Evolutionary conservation across 352 stramenopile species (phyloP).

Genomic region (Globisporangium viniferum): DNA sequence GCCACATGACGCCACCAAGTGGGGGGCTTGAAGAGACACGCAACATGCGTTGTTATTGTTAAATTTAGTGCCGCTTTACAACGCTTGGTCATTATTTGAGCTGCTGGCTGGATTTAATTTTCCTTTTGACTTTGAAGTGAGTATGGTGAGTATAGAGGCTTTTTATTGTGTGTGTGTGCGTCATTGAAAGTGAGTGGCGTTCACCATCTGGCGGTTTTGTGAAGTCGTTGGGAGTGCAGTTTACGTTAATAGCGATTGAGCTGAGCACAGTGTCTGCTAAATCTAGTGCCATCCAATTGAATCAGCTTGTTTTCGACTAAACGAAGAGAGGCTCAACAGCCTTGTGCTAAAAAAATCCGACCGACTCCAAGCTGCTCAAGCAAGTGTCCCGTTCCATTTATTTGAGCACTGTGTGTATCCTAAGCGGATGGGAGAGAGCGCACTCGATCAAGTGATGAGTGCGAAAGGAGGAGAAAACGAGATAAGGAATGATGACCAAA

Average conservation of each 20-base stretch:
- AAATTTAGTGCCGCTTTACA: no score
- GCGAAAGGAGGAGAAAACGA: neutral
- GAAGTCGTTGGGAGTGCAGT: neutral
- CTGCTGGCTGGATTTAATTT: no score
- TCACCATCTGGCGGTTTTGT: no score
- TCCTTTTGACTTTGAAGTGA: no score
- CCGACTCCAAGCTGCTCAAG: neutral
- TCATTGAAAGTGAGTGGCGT: no score
- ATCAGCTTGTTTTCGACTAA: neutral
- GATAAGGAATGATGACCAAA: neutral
- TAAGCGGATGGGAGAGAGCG: neutral
- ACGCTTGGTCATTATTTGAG: no score
- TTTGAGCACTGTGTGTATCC: neutral
- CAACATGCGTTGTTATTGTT: no score
- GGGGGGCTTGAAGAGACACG: no score
- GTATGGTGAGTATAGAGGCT: no score
- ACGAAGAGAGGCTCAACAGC: neutral
- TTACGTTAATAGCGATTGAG: neutral
- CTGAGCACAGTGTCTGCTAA: neutral
- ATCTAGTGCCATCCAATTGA: neutral
- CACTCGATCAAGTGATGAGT: neutral
- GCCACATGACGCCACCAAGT: no score
- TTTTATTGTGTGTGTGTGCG: no score
- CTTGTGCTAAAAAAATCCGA: no score
- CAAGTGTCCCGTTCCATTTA: constrained; percentile 1